These are phyloP conservation scores for Pneumocystis canis DNA, from an alignment of 1,139 yeast species.

Conservation along the genomic window DNA sequence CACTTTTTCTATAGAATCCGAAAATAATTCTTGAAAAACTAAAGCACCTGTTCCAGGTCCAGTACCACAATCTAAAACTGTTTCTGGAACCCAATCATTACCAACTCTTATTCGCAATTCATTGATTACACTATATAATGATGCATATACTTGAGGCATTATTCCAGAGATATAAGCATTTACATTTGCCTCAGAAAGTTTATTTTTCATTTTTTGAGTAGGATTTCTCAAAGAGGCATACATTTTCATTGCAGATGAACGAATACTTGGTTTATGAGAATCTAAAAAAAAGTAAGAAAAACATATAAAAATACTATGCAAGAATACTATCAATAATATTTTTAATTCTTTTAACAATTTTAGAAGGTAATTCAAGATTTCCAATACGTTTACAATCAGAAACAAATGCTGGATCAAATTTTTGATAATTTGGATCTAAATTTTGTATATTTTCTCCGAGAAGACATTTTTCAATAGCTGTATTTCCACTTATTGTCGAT, in stretches of 20 bases:
- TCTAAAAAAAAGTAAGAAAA: neutral
- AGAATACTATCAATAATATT: neutral
- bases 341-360: neutral
- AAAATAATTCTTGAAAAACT: slow-evolving; percentile 51
- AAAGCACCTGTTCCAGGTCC: slow-evolving; percentile 92
- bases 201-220: neutral
- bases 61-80: slow-evolving; percentile 64
- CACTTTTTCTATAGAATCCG: slow-evolving; percentile 4
- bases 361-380: neutral
- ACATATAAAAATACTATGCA: neutral
- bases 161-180: slow-evolving; percentile 73
- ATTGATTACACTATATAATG: slow-evolving; percentile 46
- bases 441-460: neutral
- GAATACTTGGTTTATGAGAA: neutral
- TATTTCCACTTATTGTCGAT: neutral
- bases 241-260: neutral
- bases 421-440: neutral
- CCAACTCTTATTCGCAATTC: slow-evolving; percentile 49
- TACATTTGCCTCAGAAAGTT: slow-evolving; percentile 5
- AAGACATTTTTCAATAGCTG: neutral
- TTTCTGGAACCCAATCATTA: slow-evolving; percentile 43
- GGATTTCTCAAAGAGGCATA: neutral
- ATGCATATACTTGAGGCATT: slow-evolving; percentile 74
- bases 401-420: neutral
- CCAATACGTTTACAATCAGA: neutral